phyloP scores from a whole-genome alignment of 2,329 filamentous ascomycete species.

The Xylaria polymorpha region DNA sequence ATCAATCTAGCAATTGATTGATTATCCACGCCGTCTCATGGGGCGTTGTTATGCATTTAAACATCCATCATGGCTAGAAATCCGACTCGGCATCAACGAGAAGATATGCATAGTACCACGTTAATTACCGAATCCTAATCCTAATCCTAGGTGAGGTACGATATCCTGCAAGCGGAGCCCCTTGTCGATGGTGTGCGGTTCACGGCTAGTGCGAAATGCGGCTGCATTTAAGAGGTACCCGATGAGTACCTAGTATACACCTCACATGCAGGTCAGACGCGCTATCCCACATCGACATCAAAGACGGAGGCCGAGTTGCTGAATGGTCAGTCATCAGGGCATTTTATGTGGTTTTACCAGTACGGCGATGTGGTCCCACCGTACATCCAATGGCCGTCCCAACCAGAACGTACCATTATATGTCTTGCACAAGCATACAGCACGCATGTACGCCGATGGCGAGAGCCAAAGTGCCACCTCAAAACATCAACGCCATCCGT shows the following conservation, averaged over 20 bases:
- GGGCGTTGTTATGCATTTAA: not conserved
- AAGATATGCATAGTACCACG: not conserved
- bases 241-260: conserved; percentile 28
- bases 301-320: conserved; percentile 28
- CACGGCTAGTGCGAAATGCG: conserved; percentile 31
- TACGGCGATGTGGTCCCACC: conserved; percentile 28
- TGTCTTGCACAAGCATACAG: conserved; percentile 26
- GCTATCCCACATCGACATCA: conserved; percentile 30
- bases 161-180: conserved; percentile 10
- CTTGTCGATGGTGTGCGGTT: conserved; percentile 22
- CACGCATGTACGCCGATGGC: conserved; percentile 22
- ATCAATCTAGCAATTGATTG: not conserved
- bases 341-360: conserved; percentile 18
- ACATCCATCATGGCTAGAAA: not conserved
- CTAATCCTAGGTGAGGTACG: conserved; percentile 9
- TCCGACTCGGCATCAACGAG: conserved; percentile 11
- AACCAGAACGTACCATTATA: conserved; percentile 1
- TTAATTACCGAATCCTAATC: not conserved
- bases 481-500: conserved; percentile 21
- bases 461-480: conserved; percentile 8
- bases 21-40: conserved; percentile 3
- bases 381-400: conserved; percentile 27
- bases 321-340: conserved; percentile 25
- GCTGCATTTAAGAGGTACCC: conserved; percentile 34
- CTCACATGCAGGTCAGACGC: conserved; percentile 36